These are phyloP conservation scores for Kazachstania viticola DNA, from an alignment of 805 yeast species.

Conservation along the genomic window DNA sequence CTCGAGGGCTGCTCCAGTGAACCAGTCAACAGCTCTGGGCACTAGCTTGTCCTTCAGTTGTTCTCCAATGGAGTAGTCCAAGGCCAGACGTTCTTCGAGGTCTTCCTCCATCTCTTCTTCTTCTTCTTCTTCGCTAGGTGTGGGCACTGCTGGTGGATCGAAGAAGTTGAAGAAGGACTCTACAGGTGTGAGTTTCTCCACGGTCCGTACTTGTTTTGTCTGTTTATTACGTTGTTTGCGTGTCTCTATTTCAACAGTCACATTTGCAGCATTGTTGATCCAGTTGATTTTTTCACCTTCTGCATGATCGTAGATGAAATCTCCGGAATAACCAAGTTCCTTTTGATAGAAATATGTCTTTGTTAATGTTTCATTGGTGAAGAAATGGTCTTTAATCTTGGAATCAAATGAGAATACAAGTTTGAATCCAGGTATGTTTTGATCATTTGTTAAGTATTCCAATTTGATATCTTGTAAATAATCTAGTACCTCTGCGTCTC, in stretches of 20 bases:
- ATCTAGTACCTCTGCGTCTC: slow-evolving; percentile 76
- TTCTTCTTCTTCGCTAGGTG: slow-evolving; percentile 28
- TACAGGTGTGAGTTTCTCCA: slow-evolving; percentile 87
- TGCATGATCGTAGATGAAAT: slow-evolving; percentile 93
- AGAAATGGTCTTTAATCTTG: slow-evolving; percentile 53
- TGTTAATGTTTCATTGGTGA: slow-evolving; percentile 57
- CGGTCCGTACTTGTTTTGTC: slow-evolving; percentile 91
- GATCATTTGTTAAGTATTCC: slow-evolving; percentile 51
- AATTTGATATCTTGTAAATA: slow-evolving; percentile 58
- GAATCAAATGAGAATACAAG: slow-evolving; percentile 70
- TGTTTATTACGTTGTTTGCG: slow-evolving; percentile 95
- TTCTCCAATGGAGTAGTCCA: slow-evolving; percentile 93
- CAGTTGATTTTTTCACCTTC: slow-evolving; percentile 78
- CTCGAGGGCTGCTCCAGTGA: slow-evolving; percentile 91
- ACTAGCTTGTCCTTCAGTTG: slow-evolving; percentile 90
- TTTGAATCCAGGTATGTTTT: slow-evolving; percentile 84
- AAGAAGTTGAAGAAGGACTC: slow-evolving; percentile 95
- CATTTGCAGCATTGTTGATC: slow-evolving; percentile 69
- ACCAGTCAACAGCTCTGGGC: slow-evolving; percentile 97
- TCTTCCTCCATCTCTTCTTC: slow-evolving; percentile 56
- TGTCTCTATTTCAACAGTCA: slow-evolving; percentile 79
- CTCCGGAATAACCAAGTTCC: slow-evolving; percentile 89
- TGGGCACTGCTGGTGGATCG: slow-evolving; percentile 82
- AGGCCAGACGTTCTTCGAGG: slow-evolving; percentile 72
- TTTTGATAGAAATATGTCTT: slow-evolving; percentile 91